Percentiles rank a stretch among this genome's conserved stretches.
Conservation (phyloP, 2,329 filamentous ascomycete genomes). For the Monilinia vaccinii-corymbosi region DNA sequence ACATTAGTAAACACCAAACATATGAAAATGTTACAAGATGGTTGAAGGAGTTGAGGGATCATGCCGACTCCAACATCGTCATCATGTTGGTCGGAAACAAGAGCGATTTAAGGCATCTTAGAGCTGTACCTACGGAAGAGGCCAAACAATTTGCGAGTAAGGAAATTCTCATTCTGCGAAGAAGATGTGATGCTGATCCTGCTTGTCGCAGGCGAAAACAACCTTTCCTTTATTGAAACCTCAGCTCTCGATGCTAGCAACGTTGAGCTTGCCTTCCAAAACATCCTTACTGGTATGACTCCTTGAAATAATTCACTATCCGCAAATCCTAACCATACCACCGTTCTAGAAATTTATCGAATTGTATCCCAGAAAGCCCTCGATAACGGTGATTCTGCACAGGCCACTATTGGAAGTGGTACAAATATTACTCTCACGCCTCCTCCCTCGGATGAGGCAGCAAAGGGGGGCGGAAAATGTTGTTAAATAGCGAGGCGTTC, state of each 20-base stretch:
- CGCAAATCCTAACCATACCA: conserved; percentile 8
- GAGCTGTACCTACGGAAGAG: conserved; percentile 94
- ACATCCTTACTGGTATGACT: conserved; percentile 85
- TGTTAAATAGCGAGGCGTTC: conserved; percentile 45
- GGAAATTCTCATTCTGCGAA: conserved; percentile 20
- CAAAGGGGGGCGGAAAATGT: conserved; percentile 67
- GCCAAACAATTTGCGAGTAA: conserved; percentile 95
- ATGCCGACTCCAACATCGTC: conserved; percentile 97
- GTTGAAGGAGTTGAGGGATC: conserved; percentile 96
- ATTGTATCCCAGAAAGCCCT: conserved; percentile 98
- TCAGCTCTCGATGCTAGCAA: conserved; percentile 98
- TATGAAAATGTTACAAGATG: conserved; percentile 98
- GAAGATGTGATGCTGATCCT: conserved; percentile 24
- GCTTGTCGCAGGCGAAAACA: conserved; percentile 71
- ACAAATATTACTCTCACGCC: conserved; percentile 83
- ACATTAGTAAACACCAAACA: conserved; percentile 99
- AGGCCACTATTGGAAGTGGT: conserved; percentile 70
- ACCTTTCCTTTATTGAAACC: conserved; percentile 98
- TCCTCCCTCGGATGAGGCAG: conserved; percentile 63
- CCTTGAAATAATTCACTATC: not conserved
- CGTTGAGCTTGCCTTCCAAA: conserved; percentile 98
- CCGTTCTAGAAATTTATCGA: conserved; percentile 81
- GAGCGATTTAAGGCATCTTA: conserved; percentile 98
- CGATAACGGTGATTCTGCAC: conserved; percentile 75
- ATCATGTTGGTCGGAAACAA: conserved; percentile 99